Evolutionary conservation across 2,329 filamentous ascomycete genomes (phyloP).

Genomic region (Ascochyta rabiei): DNA sequence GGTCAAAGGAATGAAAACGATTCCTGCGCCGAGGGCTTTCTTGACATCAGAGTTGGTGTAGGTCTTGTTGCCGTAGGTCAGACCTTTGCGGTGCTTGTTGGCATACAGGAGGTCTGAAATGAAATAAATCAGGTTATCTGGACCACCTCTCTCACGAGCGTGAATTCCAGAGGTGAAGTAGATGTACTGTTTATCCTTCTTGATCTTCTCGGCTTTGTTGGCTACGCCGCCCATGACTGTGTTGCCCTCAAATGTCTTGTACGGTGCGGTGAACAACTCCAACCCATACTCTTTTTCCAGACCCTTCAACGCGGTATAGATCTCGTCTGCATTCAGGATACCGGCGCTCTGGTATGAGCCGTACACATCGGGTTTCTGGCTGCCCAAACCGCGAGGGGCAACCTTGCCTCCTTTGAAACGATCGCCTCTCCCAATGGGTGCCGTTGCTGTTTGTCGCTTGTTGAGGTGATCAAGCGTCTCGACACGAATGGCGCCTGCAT

Average conservation of each 20-base stretch:
- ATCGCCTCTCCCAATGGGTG: conserved; percentile 47
- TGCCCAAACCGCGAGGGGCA: conserved; percentile 52
- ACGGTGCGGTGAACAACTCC: conserved; percentile 51
- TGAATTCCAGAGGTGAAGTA: conserved; percentile 63
- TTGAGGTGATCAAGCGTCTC: conserved; percentile 33
- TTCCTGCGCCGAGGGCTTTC: conserved; percentile 58
- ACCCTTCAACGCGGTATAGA: conserved; percentile 53
- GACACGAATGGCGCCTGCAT: conserved; percentile 31
- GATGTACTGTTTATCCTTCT: conserved; percentile 54
- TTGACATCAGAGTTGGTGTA: conserved; percentile 61
- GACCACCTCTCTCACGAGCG: conserved; percentile 64
- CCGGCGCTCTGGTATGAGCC: conserved; percentile 41
- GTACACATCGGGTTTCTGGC: conserved; percentile 41
- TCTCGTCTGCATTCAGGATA: conserved; percentile 55
- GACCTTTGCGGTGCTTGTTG: conserved; percentile 55
- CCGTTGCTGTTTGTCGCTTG: conserved; percentile 36
- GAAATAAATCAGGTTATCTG: conserved; percentile 64
- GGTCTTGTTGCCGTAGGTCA: conserved; percentile 59
- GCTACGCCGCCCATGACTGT: conserved; percentile 48
- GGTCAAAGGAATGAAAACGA: conserved; percentile 55
- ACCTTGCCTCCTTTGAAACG: conserved; percentile 52
- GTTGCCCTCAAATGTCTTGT: conserved; percentile 52
- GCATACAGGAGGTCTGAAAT: conserved; percentile 63
- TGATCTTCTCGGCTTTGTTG: conserved; percentile 53
- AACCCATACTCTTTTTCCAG: conserved; percentile 53